Conservation (phyloP, 1,284 basidiomycete genomes). For the Mycosarcoma mackinlayi region DNA sequence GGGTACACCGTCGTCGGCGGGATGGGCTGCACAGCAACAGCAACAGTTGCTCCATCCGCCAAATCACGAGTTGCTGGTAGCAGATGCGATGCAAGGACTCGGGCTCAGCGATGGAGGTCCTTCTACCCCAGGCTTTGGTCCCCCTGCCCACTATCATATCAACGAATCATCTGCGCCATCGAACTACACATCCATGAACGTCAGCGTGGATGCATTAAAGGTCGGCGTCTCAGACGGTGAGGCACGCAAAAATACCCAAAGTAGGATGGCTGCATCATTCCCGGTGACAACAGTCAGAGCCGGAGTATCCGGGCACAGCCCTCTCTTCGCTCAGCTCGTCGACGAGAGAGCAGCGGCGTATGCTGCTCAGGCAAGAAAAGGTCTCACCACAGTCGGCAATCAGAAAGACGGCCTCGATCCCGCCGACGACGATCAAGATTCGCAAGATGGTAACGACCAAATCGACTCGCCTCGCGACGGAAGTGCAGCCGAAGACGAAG, state of each 20-base stretch:
- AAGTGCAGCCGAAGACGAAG: constrained; percentile 25
- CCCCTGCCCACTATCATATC: constrained; percentile 37
- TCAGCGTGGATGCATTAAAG: constrained; percentile 19
- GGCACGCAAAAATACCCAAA: background rate
- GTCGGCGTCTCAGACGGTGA: constrained; percentile 1
- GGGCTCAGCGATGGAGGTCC: constrained; percentile 21
- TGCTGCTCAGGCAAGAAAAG: constrained; percentile 24
- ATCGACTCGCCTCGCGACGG: constrained; percentile 22
- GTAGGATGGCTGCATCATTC: background rate
- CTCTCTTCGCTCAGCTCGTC: constrained; percentile 27
- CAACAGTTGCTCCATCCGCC: background rate
- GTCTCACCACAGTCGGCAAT: constrained; percentile 51
- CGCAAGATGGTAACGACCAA: constrained; percentile 36
- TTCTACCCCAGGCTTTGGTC: constrained; percentile 39
- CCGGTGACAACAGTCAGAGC: constrained; percentile 7
- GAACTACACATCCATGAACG: constrained; percentile 33
- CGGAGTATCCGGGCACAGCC: constrained; percentile 14
- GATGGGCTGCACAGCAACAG: constrained; percentile 39
- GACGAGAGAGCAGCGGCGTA: constrained; percentile 40
- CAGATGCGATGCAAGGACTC: constrained; percentile 9
- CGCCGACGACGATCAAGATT: constrained; percentile 50
- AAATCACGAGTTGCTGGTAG: constrained; percentile 4
- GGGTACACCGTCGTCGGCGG: constrained; percentile 43
- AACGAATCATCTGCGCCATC: constrained; percentile 23
- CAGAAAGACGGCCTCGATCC: constrained; percentile 57